phyloP scores from a whole-genome alignment of 2,329 filamentous ascomycete genomes.

The Nigrograna mackinnonii region DNA sequence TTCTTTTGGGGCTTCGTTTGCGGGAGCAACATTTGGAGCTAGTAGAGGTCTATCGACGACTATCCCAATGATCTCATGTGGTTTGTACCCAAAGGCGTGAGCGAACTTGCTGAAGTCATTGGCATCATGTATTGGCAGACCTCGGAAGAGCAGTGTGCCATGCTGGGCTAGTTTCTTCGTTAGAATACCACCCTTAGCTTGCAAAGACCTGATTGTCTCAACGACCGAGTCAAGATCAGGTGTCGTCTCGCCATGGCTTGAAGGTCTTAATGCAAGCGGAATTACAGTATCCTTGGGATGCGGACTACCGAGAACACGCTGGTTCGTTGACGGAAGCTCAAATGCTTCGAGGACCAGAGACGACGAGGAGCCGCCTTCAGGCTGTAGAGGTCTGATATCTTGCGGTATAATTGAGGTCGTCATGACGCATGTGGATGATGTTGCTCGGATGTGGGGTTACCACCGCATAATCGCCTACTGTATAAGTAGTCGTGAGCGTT shows the following conservation, averaged over 20 bases:
- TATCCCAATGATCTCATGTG: conserved; percentile 57
- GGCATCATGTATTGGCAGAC: conserved; percentile 49
- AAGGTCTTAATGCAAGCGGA: conserved; percentile 46
- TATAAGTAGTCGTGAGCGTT: no score
- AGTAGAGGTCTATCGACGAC: conserved; percentile 51
- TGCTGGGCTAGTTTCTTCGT: conserved; percentile 42
- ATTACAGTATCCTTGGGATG: conserved; percentile 43
- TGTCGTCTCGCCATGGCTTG: conserved; percentile 8
- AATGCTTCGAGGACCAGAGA: conserved; percentile 43
- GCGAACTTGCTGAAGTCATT: conserved; percentile 54
- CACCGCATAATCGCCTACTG: no score
- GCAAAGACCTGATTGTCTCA: conserved; percentile 43
- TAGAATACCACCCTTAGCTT: conserved; percentile 20
- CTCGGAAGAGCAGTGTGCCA: conserved; percentile 52
- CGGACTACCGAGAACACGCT: conserved; percentile 44
- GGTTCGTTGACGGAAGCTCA: conserved; percentile 45
- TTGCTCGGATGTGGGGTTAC: conserved; percentile 1
- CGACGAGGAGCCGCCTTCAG: conserved; percentile 16
- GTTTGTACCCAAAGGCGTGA: conserved; percentile 52
- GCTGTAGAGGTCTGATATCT: conserved; percentile 13
- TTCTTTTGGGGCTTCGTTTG: conserved; percentile 54
- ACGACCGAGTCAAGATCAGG: conserved; percentile 36
- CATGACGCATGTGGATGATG: conserved; percentile 6
- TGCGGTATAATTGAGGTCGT: conserved; percentile 9
- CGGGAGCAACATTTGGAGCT: conserved; percentile 50